These are phyloP conservation scores for Porogramme epimiltina DNA, from an alignment of 1,284 basidiomycete genomes.

Conservation along the genomic window DNA sequence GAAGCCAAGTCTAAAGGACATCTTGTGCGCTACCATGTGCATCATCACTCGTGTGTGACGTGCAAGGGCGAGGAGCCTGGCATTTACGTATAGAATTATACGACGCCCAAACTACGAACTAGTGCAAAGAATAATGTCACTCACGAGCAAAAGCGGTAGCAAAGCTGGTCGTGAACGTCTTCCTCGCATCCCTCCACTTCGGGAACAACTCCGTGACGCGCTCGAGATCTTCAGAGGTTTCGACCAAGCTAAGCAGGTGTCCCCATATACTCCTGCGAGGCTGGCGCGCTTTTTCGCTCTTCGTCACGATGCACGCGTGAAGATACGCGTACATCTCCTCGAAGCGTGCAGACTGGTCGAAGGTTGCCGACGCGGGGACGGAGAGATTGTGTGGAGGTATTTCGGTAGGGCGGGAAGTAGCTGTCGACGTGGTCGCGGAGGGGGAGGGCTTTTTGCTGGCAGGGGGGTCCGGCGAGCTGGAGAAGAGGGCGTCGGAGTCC, in stretches of 20 bases:
- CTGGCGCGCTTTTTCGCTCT: conserved; percentile 21
- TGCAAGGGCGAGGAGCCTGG: too few relatives aligned
- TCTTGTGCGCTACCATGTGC: too few relatives aligned
- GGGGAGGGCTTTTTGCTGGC: not conserved
- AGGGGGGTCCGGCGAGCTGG: conserved; percentile 12
- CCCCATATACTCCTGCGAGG: conserved; percentile 42
- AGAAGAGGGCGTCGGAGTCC: conserved; percentile 13
- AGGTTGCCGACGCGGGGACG: conserved; percentile 12
- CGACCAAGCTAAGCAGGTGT: conserved; percentile 51
- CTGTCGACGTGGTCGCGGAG: not conserved
- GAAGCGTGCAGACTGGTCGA: conserved; percentile 29
- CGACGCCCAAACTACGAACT: too few relatives aligned
- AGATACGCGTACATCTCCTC: conserved; percentile 28
- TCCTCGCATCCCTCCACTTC: conserved; percentile 46
- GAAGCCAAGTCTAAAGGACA: too few relatives aligned
- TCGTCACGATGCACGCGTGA: conserved; percentile 25
- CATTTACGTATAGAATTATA: too few relatives aligned
- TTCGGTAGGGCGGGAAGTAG: not conserved
- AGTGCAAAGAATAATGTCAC: conserved; percentile 29
- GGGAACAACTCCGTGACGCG: conserved; percentile 46
- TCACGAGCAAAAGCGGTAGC: conserved; percentile 51
- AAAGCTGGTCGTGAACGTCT: conserved; percentile 40
- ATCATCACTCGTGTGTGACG: too few relatives aligned
- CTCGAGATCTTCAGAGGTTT: conserved; percentile 46
- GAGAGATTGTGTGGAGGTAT: conserved; percentile 6